Conservation (phyloP, 768 basidiomycete species). For the Mycena epipterygia region DNA sequence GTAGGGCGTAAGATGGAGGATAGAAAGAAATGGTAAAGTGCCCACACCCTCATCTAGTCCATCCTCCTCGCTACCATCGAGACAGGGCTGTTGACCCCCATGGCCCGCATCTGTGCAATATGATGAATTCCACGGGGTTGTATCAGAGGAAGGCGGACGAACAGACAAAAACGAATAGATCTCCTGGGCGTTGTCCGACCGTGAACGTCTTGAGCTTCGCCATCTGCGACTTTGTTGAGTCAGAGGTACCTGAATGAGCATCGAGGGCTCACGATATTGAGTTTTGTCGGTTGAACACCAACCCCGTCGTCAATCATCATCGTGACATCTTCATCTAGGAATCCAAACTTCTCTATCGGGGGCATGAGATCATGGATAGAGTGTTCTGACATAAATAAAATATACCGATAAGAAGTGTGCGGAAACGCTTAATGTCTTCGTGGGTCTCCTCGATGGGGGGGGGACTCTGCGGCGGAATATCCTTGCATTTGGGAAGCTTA, state of each 20-base stretch:
- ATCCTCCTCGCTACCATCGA: slow-evolving; percentile 13
- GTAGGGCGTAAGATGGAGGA: not conserved
- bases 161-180: slow-evolving; percentile 21
- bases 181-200: not conserved
- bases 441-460: not conserved
- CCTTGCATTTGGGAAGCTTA: too few relatives aligned
- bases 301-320: slow-evolving; percentile 17
- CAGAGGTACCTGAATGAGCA: not conserved
- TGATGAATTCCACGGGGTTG: not conserved
- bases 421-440: not conserved
- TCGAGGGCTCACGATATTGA: slow-evolving; percentile 1
- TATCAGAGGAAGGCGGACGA: not conserved
- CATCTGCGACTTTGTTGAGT: not conserved
- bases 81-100: not conserved
- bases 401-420: not conserved
- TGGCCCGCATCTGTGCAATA: slow-evolving; percentile 17
- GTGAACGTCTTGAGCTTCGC: not conserved
- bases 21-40: not conserved
- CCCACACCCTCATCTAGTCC: slow-evolving; percentile 1
- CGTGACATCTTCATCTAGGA: not conserved
- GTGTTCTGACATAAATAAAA: not conserved
- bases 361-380: not conserved
- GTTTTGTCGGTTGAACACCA: not conserved
- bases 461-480: too few relatives aligned
- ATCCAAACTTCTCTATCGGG: slow-evolving; percentile 3